phyloP scores from a whole-genome alignment of 768 basidiomycete genomes.

The Lentinula boryana region DNA sequence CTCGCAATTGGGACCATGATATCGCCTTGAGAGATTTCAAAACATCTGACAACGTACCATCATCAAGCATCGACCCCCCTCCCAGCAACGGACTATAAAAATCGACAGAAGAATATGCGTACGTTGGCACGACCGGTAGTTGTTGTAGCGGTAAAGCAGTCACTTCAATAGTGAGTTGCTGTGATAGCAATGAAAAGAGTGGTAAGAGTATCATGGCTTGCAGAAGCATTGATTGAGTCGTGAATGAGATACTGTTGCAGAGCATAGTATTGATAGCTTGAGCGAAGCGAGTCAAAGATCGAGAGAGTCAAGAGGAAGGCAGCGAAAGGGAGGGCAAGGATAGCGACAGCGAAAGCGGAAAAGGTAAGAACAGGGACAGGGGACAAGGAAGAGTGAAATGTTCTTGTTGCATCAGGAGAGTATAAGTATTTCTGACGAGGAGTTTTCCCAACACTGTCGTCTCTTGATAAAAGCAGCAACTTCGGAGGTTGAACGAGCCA shows the following conservation, averaged over 20 bases:
- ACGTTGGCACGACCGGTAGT: not conserved
- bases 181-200: not conserved
- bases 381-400: not conserved
- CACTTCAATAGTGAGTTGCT: not conserved
- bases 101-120: slow-evolving; percentile 12
- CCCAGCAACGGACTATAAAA: slow-evolving; percentile 38
- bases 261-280: not conserved
- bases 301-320: not conserved
- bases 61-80: slow-evolving; percentile 69
- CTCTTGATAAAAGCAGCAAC: not conserved
- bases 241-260: not conserved
- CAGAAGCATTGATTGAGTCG: not conserved
- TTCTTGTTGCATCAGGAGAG: not conserved
- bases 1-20: slow-evolving; percentile 14
- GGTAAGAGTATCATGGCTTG: not conserved
- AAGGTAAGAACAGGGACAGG: not conserved
- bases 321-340: not conserved
- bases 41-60: slow-evolving; percentile 21
- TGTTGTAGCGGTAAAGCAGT: not conserved
- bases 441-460: not conserved
- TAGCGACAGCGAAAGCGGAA: not conserved
- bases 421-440: not conserved
- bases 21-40: slow-evolving; percentile 11
- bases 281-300: not conserved
- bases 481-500: not conserved